Base-by-base conservation (phyloP, 768 basidiomycete genomes). In the Tricholoma terreum region DNA sequence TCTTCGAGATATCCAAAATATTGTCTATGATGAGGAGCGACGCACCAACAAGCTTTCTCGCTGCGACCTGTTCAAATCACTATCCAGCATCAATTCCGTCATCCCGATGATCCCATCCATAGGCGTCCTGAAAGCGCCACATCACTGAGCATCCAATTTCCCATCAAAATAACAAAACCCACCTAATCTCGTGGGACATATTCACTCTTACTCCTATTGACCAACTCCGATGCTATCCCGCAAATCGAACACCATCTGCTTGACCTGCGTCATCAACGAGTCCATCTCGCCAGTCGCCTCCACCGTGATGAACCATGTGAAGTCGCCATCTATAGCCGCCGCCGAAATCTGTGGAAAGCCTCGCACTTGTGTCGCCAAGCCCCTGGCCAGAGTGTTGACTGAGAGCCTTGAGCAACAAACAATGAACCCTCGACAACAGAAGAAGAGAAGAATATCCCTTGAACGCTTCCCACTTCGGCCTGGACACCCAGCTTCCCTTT, bases 101-200 rank as follows among this genome's bases (percentile, higher is more conserved):
- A 99, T 94, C n/a, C 96, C 96, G 63, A 99, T 98, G 71, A 99
- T 99, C 67, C 97, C 96, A 69, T 98, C 98, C 96, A 98, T 99
- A 0, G 97, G 97, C 21, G 97, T 98, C 70, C 96, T 94, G 24
- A 6, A 27, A 27, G 6, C 6, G 6, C 6, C n/a, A n/a, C n/a
- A n/a, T n/a, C n/a, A n/a, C n/a, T n/a, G n/a, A n/a, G n/a, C n/a
- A n/a, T 27, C 24, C 24, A 27, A n/a, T n/a, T n/a, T n/a, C n/a
- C n/a, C n/a, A n/a, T n/a, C 24, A 6, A 12, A 15, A 24, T 27
- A 52, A 54, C n/a, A 40, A 19, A 52, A 33, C 46, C 15, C 57
- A 92, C 93, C 94, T 78, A 68, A 95, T 96, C 76, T 95, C 94
- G 69, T 97, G 95, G 5, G 87, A 90, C 97, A 98, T 99, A 65